Evolutionary conservation across 1,284 basidiomycete species (phyloP).

Genomic region (Wallemia mellicola): DNA sequence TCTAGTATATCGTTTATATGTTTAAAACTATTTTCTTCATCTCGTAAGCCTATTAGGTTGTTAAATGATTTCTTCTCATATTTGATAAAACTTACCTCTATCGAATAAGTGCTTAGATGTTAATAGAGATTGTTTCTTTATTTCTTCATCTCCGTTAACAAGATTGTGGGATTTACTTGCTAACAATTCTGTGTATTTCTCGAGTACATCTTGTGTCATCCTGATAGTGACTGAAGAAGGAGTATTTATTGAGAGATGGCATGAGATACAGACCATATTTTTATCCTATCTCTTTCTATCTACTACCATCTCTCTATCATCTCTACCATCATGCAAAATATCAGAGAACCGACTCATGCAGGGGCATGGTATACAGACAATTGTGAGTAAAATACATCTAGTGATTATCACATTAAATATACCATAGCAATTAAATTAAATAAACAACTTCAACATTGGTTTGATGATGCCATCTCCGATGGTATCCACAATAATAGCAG

Average conservation of each 20-base stretch:
- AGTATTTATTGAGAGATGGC: too few species aligned
- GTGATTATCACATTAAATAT: slow-evolving; percentile 2
- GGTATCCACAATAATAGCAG: slow-evolving; percentile 17
- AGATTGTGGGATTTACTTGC: too few species aligned
- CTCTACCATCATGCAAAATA: neutral
- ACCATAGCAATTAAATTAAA: slow-evolving; percentile 26
- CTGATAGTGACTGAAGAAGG: too few species aligned
- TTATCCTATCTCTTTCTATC: neutral
- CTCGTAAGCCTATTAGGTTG: neutral
- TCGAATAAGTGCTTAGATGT: neutral
- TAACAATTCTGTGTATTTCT: too few species aligned
- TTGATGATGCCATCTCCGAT: slow-evolving; percentile 23
- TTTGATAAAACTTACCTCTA: neutral
- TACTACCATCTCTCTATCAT: neutral
- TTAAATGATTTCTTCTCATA: neutral
- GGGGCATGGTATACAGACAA: slow-evolving; percentile 65
- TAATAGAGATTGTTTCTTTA: neutral
- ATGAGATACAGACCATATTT: too few species aligned
- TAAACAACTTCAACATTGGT: slow-evolving; percentile 31
- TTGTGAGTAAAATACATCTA: slow-evolving; percentile 20
- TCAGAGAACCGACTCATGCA: slow-evolving; percentile 46
- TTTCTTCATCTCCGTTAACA: neutral
- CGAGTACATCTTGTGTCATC: neutral
- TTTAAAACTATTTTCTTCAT: neutral
- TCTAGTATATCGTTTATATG: neutral